Base-by-base conservation (phyloP, 2,329 filamentous ascomycete species). In the Clarireedia homoeocarpa region DNA sequence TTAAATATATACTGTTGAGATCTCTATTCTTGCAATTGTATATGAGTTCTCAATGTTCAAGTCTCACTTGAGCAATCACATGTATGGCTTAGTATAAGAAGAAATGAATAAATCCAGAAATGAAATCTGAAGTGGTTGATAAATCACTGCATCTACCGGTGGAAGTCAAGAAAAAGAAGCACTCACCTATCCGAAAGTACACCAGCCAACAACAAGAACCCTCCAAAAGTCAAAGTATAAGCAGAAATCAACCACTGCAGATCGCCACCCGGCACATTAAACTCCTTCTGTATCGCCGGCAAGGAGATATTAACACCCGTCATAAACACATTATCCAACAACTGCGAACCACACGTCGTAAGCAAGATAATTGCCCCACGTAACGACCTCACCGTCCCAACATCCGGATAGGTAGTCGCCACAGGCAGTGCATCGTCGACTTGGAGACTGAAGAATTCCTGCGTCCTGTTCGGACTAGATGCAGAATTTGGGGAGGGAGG, bases 281-380 rank as follows among this genome's bases (percentile, higher is more conserved):
- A 72, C 36, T 71, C 70, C 20, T 69, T 63, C 48, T 74, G 71
- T 7, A 74, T 73, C 1, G 72, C 71, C 0, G 72, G 70, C 24
- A 74, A 57, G 2, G 71, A 71, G 53, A 74, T 72, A 46, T 74
- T 74, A 17, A 72, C 67, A 27, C 70, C 69, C 1, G 71, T 73
- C 71, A 74, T 74, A 59, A 74, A 74, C 15, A 74, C 70, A 58
- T 74, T 74, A 51, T 74, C 72, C 47, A 74, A 68, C 39, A 74
- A 67, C 48, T 74, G 73, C 6, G 72, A 71, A 46, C 72, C 72
- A 27, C 71, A 73, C 3, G 73, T 74, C 20, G 71, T 69, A 20
- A 73, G 55, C 34, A 74, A 61, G 26, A 74, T 69, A 58, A 72
- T 57, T 6, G 64, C 63, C 1, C 73, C 73, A 44, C 70, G 66